Evolutionary conservation across 768 basidiomycete species (phyloP).

Genomic region (Boletus rufocinnamomeus): DNA sequence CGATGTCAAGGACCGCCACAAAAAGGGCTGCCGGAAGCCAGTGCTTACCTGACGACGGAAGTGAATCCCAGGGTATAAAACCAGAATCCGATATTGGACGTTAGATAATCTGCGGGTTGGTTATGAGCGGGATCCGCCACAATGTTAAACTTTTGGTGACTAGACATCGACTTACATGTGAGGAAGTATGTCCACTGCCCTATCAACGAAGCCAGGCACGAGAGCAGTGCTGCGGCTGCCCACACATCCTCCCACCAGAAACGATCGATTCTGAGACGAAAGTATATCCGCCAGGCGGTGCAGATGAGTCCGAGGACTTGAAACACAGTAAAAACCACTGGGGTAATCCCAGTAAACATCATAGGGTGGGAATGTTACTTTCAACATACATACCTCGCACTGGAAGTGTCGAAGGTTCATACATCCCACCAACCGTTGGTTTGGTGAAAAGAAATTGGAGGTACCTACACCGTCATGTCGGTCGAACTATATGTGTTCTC

Average conservation of each 20-base stretch:
- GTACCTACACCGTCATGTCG: not conserved
- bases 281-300: constrained; percentile 14
- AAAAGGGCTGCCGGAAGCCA: not conserved
- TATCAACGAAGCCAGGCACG: constrained; percentile 5
- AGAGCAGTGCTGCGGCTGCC: constrained; percentile 12
- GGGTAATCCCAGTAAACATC: not conserved
- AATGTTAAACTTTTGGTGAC: not conserved
- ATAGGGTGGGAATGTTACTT: not conserved
- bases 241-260: constrained; percentile 26
- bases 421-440: not conserved
- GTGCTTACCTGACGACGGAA: constrained; percentile 4
- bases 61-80: constrained; percentile 5
- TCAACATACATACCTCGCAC: constrained; percentile 9
- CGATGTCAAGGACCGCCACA: not conserved
- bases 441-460: not conserved
- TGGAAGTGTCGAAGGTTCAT: not conserved
- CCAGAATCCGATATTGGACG: constrained; percentile 6
- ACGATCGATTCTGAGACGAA: constrained; percentile 17
- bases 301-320: constrained; percentile 8
- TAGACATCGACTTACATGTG: constrained; percentile 2
- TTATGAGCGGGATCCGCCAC: not conserved
- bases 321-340: not conserved
- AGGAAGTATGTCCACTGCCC: constrained; percentile 10
- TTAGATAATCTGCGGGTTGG: not conserved
- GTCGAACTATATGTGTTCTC: not conserved